Evolutionary conservation across 208 protist species (phyloP).

Genomic region (Leishmania aethiopica): DNA sequence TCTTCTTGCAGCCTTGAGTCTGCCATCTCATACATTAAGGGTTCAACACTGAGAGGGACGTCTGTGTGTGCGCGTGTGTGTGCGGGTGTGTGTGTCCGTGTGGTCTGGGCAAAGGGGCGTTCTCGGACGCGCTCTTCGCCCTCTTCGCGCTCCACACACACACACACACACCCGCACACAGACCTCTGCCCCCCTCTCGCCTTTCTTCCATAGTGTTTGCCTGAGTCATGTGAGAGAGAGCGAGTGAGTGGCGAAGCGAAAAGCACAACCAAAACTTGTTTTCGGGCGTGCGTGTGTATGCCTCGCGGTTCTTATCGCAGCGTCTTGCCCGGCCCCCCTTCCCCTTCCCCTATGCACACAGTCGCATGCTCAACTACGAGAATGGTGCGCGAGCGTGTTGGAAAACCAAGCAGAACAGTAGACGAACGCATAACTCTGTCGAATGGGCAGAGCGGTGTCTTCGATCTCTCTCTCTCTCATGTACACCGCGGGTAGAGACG

Average conservation of each 20-base stretch:
- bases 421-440: neutral
- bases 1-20: neutral
- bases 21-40: constrained; percentile 86
- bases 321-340: neutral
- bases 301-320: neutral
- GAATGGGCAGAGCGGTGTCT: neutral
- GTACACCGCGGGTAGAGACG: neutral
- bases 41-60: constrained; percentile 32
- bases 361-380: neutral
- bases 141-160: neutral
- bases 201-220: constrained; percentile 53
- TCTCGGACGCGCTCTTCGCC: neutral
- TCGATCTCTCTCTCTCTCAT: neutral
- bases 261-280: neutral
- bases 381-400: neutral
- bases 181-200: neutral
- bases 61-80: constrained; percentile 9
- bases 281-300: neutral
- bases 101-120: neutral
- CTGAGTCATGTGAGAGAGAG: constrained; percentile 92
- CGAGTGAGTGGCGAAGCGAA: neutral
- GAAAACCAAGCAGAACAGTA: neutral
- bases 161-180: constrained; percentile 4
- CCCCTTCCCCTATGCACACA: neutral
- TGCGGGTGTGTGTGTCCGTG: constrained; percentile 3